Evolutionary conservation across 371 early-diverging fungal genomes (phyloP), one percentile per base, ranked within the genome.

Genomic region (Smittium culicis): DNA sequence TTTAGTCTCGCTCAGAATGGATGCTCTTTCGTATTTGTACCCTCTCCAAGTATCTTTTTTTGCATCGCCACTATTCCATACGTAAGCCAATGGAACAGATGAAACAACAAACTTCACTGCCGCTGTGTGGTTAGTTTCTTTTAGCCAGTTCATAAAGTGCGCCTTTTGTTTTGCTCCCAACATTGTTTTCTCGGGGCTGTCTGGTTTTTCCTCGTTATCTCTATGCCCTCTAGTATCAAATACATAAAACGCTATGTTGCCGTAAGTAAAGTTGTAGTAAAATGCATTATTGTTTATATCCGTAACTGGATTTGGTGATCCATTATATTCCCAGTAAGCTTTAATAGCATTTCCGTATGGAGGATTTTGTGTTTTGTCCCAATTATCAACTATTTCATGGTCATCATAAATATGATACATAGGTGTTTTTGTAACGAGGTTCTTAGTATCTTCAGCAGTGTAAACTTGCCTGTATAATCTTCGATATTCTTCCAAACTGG

Each of bases 191-290:
- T 54, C 32, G 14, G 45, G 61, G 31, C 11, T 20, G 24, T 70
- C 67, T 33, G 24, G 35, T 54, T 61, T 64, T 3, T 28, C 57
- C 1, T 57, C 59, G 54, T 29, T 72, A 17, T 77, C 73, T 69
- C 81, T 74, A 70, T 80, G 79, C 56, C 80, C 79, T n/a, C 78
- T 71, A 20, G 78, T 76, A 62, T 79, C 80, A 73, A 74, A 71
- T 0, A 80, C 75, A n/a, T 73, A 79, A 63, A 79, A 79, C 1
- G 74, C 77, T 25, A 77, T 64, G 60, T 79, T 67, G 32, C 79
- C 79, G 65, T 74, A 54, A 0, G 76, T 74, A 55, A 79, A 76
- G 67, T 73, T 77, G 70, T 75, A 79, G 67, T 73, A 79, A n/a
- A 65, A 31, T 1, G 76, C 66, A 35, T 56, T 68, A 20, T 60